Evolutionary conservation across 208 protist genomes (phyloP).

Genomic region (Angomonas deanei): DNA sequence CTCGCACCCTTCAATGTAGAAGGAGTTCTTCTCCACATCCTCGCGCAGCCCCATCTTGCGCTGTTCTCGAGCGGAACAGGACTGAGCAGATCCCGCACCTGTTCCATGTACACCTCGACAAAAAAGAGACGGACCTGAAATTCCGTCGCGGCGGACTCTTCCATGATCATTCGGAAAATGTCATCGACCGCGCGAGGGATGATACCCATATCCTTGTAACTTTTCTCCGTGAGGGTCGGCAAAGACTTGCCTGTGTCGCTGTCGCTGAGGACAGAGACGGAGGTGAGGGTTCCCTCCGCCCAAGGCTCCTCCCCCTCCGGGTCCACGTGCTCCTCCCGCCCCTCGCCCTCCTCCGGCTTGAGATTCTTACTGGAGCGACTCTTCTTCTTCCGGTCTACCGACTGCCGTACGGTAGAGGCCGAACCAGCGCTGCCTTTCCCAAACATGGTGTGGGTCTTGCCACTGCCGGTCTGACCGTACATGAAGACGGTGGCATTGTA

Average conservation of each 20-base stretch:
- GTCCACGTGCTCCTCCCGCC: background rate
- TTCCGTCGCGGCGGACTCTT: constrained; percentile 56
- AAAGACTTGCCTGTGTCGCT: background rate
- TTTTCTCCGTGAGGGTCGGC: background rate
- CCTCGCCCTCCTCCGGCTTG: background rate
- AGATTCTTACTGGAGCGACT: background rate
- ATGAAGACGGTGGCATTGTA: constrained; percentile 89
- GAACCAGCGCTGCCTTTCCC: constrained; percentile 32
- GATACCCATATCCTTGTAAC: constrained; percentile 57
- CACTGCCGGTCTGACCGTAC: constrained; percentile 90
- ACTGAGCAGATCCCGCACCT: constrained; percentile 92
- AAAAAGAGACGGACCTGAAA: constrained; percentile 94
- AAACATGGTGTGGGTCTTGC: constrained; percentile 90
- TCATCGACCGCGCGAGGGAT: constrained; percentile 91
- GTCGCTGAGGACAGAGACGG: background rate
- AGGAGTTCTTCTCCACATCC: constrained; percentile 46
- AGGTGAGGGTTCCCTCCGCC: background rate
- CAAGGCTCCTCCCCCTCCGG: background rate
- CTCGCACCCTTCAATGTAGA: constrained; percentile 89
- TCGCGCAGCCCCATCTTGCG: constrained; percentile 59
- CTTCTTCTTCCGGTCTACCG: background rate
- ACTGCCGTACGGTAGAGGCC: background rate
- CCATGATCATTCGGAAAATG: constrained; percentile 84
- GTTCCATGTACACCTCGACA: constrained; percentile 98
- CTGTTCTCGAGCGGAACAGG: constrained; percentile 6